Conservation (phyloP, 495 filamentous ascomycete species). For the Neurospora tetrasperma region DNA sequence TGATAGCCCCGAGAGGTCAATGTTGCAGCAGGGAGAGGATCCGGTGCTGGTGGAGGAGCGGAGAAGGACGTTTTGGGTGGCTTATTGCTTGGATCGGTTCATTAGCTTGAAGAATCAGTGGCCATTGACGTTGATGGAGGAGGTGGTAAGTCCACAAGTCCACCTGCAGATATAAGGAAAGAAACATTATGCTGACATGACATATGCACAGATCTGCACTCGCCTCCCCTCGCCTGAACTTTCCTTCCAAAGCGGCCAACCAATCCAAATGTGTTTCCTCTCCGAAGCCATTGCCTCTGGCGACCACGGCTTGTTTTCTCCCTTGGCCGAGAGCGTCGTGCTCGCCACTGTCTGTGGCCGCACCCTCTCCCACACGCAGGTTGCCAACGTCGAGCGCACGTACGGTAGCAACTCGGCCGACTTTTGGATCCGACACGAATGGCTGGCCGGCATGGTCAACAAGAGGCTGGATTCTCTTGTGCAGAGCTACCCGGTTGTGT, state of each 20-base stretch:
- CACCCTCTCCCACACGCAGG: conserved; percentile 34
- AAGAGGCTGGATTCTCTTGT: conserved; percentile 26
- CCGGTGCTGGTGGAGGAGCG: conserved; percentile 35
- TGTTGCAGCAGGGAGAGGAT: conserved; percentile 13
- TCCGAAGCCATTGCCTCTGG: conserved; percentile 31
- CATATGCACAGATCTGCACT: conserved; percentile 24
- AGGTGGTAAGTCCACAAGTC: conserved; percentile 28
- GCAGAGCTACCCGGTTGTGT: conserved; percentile 21
- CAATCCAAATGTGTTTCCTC: conserved; percentile 32
- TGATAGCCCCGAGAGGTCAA: conserved; percentile 25
- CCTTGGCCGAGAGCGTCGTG: conserved; percentile 39
- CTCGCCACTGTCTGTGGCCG: conserved; percentile 39
- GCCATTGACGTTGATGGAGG: conserved; percentile 41
- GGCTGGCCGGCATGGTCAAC: conserved; percentile 35
- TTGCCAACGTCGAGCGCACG: conserved; percentile 17
- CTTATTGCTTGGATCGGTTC: conserved; percentile 44
- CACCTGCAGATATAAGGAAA: not conserved
- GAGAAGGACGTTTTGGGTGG: conserved; percentile 46
- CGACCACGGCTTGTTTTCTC: conserved; percentile 26
- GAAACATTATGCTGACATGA: not conserved
- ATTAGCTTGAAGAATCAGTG: conserved; percentile 36
- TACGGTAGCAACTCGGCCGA: conserved; percentile 16
- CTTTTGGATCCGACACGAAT: conserved; percentile 40
- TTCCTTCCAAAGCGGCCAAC: conserved; percentile 42
- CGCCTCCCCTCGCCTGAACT: conserved; percentile 39